phyloP scores from a whole-genome alignment of 805 yeast genomes.

The Kurtzmaniella cleridarum region DNA sequence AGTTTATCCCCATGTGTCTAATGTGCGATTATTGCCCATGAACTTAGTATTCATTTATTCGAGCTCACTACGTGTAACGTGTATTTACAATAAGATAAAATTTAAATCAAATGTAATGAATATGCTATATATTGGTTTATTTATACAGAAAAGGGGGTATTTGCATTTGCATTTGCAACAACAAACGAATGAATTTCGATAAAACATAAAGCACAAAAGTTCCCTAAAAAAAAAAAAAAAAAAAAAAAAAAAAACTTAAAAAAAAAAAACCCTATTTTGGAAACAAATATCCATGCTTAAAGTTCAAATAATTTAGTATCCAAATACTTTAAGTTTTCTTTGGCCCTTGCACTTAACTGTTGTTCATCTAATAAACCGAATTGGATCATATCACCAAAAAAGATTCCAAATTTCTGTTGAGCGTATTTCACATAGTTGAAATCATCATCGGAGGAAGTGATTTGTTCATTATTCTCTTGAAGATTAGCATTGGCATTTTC shows the following conservation, averaged over 20 bases:
- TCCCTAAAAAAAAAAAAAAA: too few relatives aligned
- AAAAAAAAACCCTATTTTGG: too few relatives aligned
- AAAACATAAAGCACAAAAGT: too few relatives aligned
- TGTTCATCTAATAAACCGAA: conserved; percentile 44
- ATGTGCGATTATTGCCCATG: too few relatives aligned
- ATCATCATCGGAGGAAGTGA: conserved; percentile 46
- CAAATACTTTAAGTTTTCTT: conserved; percentile 31
- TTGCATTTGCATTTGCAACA: too few relatives aligned
- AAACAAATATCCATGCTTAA: conserved; percentile 1
- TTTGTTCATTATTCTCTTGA: conserved; percentile 16
- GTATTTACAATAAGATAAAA: neutral
- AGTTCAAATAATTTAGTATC: conserved; percentile 27
- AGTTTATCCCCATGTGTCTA: too few relatives aligned
- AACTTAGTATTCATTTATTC: too few relatives aligned
- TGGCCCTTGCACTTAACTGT: conserved; percentile 19
- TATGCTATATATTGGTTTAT: neutral
- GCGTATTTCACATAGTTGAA: conserved; percentile 79
- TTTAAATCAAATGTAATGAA: neutral
- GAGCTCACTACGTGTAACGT: too few relatives aligned
- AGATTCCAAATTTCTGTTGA: conserved; percentile 64
- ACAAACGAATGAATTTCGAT: too few relatives aligned
- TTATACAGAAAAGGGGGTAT: conserved; percentile 2
- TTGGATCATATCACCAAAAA: conserved; percentile 68
- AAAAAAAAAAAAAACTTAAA: too few relatives aligned
- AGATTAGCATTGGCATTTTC: conserved; percentile 8